These are phyloP conservation scores for Malus hybrid DNA, from an alignment of 331 rosid species.

Conservation along the genomic window DNA sequence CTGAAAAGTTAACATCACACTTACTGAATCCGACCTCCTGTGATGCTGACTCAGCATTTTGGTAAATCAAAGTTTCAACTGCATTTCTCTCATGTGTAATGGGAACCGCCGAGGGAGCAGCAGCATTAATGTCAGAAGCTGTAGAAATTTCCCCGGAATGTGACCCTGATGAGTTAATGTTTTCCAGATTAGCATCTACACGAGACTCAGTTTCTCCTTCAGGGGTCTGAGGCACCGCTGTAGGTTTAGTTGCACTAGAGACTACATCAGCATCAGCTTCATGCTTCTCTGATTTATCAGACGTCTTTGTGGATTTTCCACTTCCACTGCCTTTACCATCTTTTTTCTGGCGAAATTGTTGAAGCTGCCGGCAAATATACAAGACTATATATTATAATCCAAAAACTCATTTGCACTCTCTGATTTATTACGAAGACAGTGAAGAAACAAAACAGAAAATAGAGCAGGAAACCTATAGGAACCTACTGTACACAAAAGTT, in stretches of 20 bases:
- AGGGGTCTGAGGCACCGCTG: conserved; percentile 22
- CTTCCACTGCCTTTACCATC: conserved; percentile 68
- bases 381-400: conserved; percentile 20
- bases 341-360: conserved; percentile 89
- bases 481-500: neutral
- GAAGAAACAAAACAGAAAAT: neutral
- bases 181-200: conserved; percentile 22
- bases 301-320: conserved; percentile 62
- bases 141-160: conserved; percentile 31
- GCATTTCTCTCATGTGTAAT: conserved; percentile 12
- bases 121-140: conserved; percentile 25
- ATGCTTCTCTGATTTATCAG: conserved; percentile 37
- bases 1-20: conserved; percentile 24
- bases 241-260: conserved; percentile 21
- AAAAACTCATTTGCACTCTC: neutral
- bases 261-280: conserved; percentile 54
- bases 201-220: conserved; percentile 39
- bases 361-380: conserved; percentile 51
- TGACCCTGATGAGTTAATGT: conserved; percentile 26
- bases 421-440: neutral
- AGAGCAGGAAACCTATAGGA: neutral
- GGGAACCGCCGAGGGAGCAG: conserved; percentile 20
- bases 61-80: conserved; percentile 18
- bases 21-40: conserved; percentile 28
- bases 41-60: conserved; percentile 23